Evolutionary conservation across 768 basidiomycete species (phyloP).

Genomic region (Russula emetica): DNA sequence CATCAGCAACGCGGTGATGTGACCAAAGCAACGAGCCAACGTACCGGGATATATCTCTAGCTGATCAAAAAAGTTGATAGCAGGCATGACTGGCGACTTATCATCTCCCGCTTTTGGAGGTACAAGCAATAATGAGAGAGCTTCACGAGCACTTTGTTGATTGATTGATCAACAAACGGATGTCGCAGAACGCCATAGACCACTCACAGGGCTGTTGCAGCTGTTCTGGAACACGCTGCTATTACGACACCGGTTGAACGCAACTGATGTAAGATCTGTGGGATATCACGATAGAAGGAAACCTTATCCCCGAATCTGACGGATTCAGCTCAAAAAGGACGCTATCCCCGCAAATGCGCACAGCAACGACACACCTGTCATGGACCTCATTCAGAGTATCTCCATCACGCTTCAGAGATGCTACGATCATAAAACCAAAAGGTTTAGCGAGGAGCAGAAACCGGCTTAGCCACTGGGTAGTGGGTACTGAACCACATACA

Average conservation of each 20-base stretch:
- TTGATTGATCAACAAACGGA: background rate
- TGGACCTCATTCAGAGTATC: slow-evolving; percentile 46
- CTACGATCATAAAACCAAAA: slow-evolving; percentile 32
- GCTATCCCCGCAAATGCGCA: too few relatives aligned
- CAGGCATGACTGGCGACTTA: slow-evolving; percentile 39
- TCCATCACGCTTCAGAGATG: slow-evolving; percentile 49
- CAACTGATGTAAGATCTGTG: slow-evolving; percentile 61
- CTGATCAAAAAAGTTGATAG: slow-evolving; percentile 62
- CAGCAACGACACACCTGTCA: slow-evolving; percentile 40
- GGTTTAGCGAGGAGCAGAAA: background rate
- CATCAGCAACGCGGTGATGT: background rate
- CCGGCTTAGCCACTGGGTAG: background rate
- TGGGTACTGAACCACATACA: slow-evolving; percentile 34
- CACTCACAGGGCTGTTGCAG: slow-evolving; percentile 62
- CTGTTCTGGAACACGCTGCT: slow-evolving; percentile 73
- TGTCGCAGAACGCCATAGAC: background rate
- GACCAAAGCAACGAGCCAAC: slow-evolving; percentile 7
- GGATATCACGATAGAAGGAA: slow-evolving; percentile 73
- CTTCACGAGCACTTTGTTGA: slow-evolving; percentile 61
- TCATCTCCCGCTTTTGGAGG: slow-evolving; percentile 39
- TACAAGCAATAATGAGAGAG: slow-evolving; percentile 59
- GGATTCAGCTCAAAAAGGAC: background rate
- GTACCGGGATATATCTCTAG: slow-evolving; percentile 70
- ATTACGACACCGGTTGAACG: slow-evolving; percentile 48
- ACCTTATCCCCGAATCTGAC: slow-evolving; percentile 52